Evolutionary conservation across 345 rosid species (phyloP).

Genomic region (Populus nigra): DNA sequence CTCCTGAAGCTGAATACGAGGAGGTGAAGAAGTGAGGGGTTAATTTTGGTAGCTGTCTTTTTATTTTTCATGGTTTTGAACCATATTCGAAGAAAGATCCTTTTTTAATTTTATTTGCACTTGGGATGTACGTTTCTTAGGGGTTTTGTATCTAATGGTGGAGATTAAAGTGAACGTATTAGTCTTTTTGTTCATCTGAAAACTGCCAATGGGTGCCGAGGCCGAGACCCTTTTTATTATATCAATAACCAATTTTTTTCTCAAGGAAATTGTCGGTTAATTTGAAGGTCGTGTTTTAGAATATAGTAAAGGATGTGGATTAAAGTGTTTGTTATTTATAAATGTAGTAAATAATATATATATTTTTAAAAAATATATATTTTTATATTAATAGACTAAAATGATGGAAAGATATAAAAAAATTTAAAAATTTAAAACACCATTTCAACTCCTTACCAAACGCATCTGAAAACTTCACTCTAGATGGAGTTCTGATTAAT

Average conservation of each 20-base stretch:
- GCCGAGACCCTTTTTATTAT: not conserved
- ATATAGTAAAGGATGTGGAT: too few species aligned
- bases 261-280: not conserved
- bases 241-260: constrained; percentile 11
- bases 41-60: not conserved
- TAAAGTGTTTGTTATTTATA: too few species aligned
- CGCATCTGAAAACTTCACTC: not conserved
- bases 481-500: too few species aligned
- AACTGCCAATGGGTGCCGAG: constrained; percentile 1
- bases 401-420: too few species aligned
- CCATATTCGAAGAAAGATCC: not conserved
- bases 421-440: too few species aligned
- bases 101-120: not conserved
- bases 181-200: constrained; percentile 6
- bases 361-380: too few species aligned
- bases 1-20: constrained; percentile 39
- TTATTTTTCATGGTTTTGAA: not conserved
- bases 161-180: constrained; percentile 7
- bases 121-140: constrained; percentile 1
- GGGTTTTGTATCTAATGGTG: constrained; percentile 18
- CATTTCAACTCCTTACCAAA: too few species aligned
- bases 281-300: not conserved
- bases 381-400: too few species aligned
- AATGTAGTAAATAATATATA: too few species aligned
- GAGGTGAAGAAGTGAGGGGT: constrained; percentile 34